Evolutionary conservation across 371 early-diverging fungal genomes (phyloP), one percentile per base, ranked within the genome.

Genomic region (Gilbertella persicaria): DNA sequence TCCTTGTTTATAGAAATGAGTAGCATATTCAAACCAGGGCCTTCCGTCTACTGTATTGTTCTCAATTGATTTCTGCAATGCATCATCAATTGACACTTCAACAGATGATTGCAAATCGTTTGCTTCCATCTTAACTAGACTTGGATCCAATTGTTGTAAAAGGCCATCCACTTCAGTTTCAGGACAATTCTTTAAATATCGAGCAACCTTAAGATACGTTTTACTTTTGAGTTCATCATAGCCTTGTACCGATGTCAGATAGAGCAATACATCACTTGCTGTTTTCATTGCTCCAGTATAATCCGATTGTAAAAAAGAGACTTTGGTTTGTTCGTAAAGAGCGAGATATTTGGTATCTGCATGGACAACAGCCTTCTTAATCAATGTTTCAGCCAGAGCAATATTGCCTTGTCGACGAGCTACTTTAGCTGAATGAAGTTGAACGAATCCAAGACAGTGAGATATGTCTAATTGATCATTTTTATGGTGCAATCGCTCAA

Each of bases 1-100:
- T 0, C 82, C 88, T 58, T 79, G 76, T 42, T 79, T 77, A 47
- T 88, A 84, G 41, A 81, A 73, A 45, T 82, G 82, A 9, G 79
- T 73, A 5, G 81, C 86, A 55, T 77, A 84, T 6, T 73, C 72
- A 46, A 83, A 86, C 89, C 89, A 89, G 0, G 84, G 73, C 41
- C 82, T 83, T 7, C 66, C 67, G 35, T 60, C 48, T 5, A n/a
- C 35, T 2, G 50, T 39, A 21, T 55, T 50, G n/a, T 50, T 64
- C 23, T 69, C 63, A 17, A 69, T 54, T 2, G 76, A 55, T 40
- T 64, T 69, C 10, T 60, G 45, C 9, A 74, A 39, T 2, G 61
- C 59, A 30, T 51, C 42, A 40, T 69, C 62, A 17, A 73, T 62
- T 2, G 55, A 54, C 2, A 37, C 35, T 40, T 74, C 74, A 2